Percentiles rank a stretch among this genome's conserved stretches.
Evolutionary conservation across 257 asterid genomes (phyloP).

Genomic region (Gentiana straminea): DNA sequence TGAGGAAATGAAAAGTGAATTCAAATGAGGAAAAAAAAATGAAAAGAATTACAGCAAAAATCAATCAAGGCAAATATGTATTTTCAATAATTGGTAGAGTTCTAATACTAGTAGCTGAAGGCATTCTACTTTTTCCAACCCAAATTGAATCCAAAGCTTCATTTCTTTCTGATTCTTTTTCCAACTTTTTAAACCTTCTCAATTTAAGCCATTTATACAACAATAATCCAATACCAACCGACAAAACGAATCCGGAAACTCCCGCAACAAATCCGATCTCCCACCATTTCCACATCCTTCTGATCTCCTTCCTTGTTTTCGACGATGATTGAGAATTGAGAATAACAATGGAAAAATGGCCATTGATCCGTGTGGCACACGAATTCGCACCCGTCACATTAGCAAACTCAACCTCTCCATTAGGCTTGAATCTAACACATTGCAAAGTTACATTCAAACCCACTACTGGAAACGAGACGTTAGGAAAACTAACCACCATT

Average conservation of each 20-base stretch:
- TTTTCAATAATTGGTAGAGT: conserved; percentile 72
- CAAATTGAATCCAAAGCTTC: conserved; percentile 53
- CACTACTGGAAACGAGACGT: background rate
- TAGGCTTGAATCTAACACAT: conserved; percentile 43
- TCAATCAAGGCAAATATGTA: conserved; percentile 42
- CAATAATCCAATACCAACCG: conserved; percentile 15
- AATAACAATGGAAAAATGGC: conserved; percentile 58
- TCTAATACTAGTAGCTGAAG: conserved; percentile 63
- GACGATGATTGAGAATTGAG: conserved; percentile 31
- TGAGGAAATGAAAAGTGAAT: too few relatives aligned
- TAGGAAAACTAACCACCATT: conserved; percentile 35
- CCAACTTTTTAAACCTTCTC: conserved; percentile 38
- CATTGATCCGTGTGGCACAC: conserved; percentile 33
- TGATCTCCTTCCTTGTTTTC: conserved; percentile 4
- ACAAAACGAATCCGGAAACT: conserved; percentile 26
- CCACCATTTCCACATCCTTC: conserved; percentile 39
- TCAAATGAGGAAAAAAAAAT: too few relatives aligned
- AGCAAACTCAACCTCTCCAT: conserved; percentile 44
- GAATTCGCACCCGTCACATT: conserved; percentile 21
- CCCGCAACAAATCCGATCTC: conserved; percentile 49
- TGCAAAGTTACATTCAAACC: conserved; percentile 10
- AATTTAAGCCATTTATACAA: conserved; percentile 17
- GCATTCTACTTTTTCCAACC: conserved; percentile 87
- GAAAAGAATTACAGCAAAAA: too few relatives aligned
- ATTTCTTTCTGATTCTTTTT: conserved; percentile 46